Conservation (phyloP, 805 yeast species). For the Ogataea ganodermae region DNA sequence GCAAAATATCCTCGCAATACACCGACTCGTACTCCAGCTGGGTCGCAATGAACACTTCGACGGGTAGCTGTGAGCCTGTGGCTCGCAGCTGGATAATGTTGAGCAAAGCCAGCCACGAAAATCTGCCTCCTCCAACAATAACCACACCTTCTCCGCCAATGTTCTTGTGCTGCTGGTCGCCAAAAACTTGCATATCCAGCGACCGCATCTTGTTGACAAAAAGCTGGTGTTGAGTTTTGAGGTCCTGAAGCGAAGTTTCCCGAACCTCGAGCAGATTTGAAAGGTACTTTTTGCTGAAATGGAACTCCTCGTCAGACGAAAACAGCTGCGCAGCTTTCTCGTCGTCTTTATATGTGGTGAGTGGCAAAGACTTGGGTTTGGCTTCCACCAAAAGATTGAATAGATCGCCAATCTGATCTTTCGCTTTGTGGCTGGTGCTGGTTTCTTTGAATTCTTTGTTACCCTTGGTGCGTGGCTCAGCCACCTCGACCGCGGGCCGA, state of each 20-base stretch:
- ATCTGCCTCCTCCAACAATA: conserved; percentile 55
- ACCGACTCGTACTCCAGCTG: conserved; percentile 45
- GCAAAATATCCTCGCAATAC: conserved; percentile 46
- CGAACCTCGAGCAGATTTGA: conserved; percentile 45
- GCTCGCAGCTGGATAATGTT: conserved; percentile 49
- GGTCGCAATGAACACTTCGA: conserved; percentile 51
- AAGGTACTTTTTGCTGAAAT: conserved; percentile 49
- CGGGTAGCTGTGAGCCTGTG: conserved; percentile 48
- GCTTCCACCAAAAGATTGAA: conserved; percentile 28
- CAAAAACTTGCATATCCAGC: conserved; percentile 41
- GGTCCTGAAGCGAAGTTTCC: conserved; percentile 26
- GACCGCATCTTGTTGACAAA: conserved; percentile 23
- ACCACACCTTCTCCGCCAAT: conserved; percentile 42
- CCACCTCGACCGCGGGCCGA: background rate
- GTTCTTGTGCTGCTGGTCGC: conserved; percentile 19
- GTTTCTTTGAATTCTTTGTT: background rate
- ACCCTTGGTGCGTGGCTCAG: background rate
- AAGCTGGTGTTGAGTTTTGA: conserved; percentile 19
- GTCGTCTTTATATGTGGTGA: conserved; percentile 44
- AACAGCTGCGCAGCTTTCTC: conserved; percentile 47
- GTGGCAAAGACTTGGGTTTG: conserved; percentile 41
- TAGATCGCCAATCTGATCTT: conserved; percentile 17
- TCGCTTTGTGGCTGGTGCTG: background rate
- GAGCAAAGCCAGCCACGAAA: conserved; percentile 50
- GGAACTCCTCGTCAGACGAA: conserved; percentile 40